These are phyloP conservation scores for Podospora didyma DNA, from an alignment of 495 filamentous ascomycete genomes.

Conservation along the genomic window DNA sequence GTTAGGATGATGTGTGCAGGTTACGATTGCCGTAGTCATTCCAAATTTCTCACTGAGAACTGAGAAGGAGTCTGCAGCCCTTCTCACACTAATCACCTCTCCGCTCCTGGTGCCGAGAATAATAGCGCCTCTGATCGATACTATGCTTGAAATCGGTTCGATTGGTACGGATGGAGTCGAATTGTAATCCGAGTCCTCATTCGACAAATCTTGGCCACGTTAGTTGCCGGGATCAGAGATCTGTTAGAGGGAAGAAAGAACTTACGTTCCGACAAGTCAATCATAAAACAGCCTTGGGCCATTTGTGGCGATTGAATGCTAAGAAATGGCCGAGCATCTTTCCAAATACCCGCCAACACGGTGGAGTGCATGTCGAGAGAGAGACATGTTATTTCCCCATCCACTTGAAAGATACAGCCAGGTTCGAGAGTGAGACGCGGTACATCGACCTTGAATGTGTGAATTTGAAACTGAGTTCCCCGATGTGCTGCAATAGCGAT, in stretches of 20 bases:
- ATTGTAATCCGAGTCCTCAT: too few species aligned
- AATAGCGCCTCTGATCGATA: slow-evolving; percentile 17
- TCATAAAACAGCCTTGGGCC: background rate
- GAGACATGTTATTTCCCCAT: slow-evolving; percentile 41
- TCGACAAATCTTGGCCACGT: slow-evolving; percentile 10
- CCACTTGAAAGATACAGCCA: slow-evolving; percentile 19
- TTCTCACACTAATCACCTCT: slow-evolving; percentile 34
- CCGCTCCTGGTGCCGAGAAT: slow-evolving; percentile 41
- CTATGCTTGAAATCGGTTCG: slow-evolving; percentile 36
- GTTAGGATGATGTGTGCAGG: slow-evolving; percentile 2
- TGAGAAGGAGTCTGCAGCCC: background rate
- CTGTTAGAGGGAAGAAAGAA: background rate
- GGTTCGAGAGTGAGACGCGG: slow-evolving; percentile 14
- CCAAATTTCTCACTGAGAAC: slow-evolving; percentile 26
- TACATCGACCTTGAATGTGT: slow-evolving; percentile 24
- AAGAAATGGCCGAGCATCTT: slow-evolving; percentile 21
- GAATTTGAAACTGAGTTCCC: slow-evolving; percentile 26
- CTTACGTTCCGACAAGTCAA: slow-evolving; percentile 21
- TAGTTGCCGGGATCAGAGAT: background rate
- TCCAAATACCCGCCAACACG: slow-evolving; percentile 31
- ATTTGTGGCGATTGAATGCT: slow-evolving; percentile 5
- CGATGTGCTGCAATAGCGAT: slow-evolving; percentile 35
- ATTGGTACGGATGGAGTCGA: background rate
- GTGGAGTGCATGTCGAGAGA: slow-evolving; percentile 18
- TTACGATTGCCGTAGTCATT: slow-evolving; percentile 18